Evolutionary conservation across 306 rosid genomes (phyloP).

Genomic region (Begonia peltatifolia): DNA sequence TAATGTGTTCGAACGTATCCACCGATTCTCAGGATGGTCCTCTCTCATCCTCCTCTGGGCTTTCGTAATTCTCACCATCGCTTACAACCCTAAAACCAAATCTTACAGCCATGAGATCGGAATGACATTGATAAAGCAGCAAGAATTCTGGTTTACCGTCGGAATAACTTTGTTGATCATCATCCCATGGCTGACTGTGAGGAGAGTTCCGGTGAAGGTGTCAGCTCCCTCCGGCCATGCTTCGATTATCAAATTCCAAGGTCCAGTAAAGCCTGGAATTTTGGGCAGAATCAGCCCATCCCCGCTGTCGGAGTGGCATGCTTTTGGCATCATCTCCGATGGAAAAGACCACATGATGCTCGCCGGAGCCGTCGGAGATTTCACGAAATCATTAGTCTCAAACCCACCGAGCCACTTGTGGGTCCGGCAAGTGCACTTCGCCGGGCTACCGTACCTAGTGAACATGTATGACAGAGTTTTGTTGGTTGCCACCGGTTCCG

Average conservation of each 20-base stretch:
- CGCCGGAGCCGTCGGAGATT: slow-evolving; percentile 63
- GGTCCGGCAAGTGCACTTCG: slow-evolving; percentile 38
- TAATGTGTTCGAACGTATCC: slow-evolving; percentile 46
- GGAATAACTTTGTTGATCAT: slow-evolving; percentile 32
- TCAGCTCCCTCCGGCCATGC: slow-evolving; percentile 45
- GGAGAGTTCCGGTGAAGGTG: slow-evolving; percentile 22
- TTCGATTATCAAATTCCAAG: slow-evolving; percentile 37
- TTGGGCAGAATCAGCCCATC: slow-evolving; percentile 52
- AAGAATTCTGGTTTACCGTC: slow-evolving; percentile 42
- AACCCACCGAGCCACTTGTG: slow-evolving; percentile 44
- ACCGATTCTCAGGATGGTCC: slow-evolving; percentile 54
- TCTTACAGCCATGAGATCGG: slow-evolving; percentile 14
- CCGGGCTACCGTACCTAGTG: slow-evolving; percentile 50
- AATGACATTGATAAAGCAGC: slow-evolving; percentile 16
- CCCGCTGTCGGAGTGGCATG: slow-evolving; percentile 62
- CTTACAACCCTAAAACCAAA: slow-evolving; percentile 26
- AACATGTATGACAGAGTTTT: slow-evolving; percentile 38
- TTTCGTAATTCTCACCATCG: slow-evolving; percentile 22
- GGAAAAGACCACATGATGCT: slow-evolving; percentile 43
- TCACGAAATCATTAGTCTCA: slow-evolving; percentile 35
- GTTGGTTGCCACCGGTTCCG: slow-evolving; percentile 66
- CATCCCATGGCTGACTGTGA: slow-evolving; percentile 41
- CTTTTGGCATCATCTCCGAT: slow-evolving; percentile 57
- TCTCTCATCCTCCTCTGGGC: slow-evolving; percentile 43
- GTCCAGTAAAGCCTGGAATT: slow-evolving; percentile 44